Evolutionary conservation across 2,329 filamentous ascomycete species (phyloP), one percentile per base, ranked within the genome.

Genomic region (Ophiostoma montium): DNA sequence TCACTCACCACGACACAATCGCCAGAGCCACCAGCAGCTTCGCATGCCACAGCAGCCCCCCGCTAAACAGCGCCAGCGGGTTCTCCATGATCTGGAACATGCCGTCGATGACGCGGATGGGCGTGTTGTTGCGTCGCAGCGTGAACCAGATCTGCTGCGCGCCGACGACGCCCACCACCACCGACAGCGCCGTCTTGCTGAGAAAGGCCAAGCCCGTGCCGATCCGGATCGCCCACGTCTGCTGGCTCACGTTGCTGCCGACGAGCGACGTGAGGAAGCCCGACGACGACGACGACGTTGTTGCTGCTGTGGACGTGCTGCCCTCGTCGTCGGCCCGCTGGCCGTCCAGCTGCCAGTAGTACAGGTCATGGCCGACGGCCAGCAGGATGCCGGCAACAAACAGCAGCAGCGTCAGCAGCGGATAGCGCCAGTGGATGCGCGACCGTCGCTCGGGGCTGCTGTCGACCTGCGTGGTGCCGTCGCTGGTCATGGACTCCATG

Each of bases 111-210:
- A 31, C 39, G 43, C 30, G 11, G 11, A 49, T 32, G 11, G 50
- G 30, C 44, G 47, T 39, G 16, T 38, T 47, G 18, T 47, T 47
- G 27, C 33, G 43, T 11, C 50, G 50, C 47, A 52, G 38, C 33
- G 47, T 52, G 31, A 27, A 35, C 50, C 50, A 52, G 3, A 52
- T 39, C 35, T 52, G 47, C 44, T 52, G 50, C 21, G 47, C 47
- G 2, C 36, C 47, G 12, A 52, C 50, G 12, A 50, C 9, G 1
- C 21, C 43, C 5, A 52, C 30, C 1, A 47, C 33, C 1, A 33
- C 31, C 3, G 31, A 15, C 10, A 51, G 42, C 3, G 18, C 35
- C 19, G 50, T 42, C 42, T 49, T 51, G 21, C 36, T 44, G 30
- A 51, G 46, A 8, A 51, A 48, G 10, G 46, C 50, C 3, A 51